These are phyloP conservation scores for Cucumis melo DNA, from an alignment of 306 rosid species.

Conservation along the genomic window DNA sequence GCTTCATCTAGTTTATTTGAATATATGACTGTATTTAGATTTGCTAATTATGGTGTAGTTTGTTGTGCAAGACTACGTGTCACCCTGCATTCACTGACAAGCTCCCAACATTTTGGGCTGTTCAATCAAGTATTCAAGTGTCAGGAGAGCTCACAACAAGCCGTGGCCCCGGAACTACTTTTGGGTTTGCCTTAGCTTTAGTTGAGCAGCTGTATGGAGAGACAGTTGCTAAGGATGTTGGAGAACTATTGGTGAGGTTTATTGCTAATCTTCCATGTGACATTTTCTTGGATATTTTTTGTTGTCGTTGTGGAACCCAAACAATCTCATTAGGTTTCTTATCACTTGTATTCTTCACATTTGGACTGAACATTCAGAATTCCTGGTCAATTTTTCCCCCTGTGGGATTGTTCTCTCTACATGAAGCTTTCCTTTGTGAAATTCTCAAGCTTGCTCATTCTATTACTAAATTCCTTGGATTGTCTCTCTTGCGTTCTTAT, in stretches of 20 bases:
- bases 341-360: neutral
- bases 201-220: slow-evolving; percentile 77
- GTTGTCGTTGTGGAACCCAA: neutral
- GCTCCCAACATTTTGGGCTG: slow-evolving; percentile 96
- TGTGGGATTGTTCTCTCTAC: neutral
- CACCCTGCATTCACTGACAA: slow-evolving; percentile 88
- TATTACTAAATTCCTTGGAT: slow-evolving; percentile 9
- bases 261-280: neutral
- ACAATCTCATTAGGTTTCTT: neutral
- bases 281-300: neutral
- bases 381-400: neutral
- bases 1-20: neutral
- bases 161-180: slow-evolving; percentile 89
- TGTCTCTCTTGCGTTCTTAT: slow-evolving; percentile 13
- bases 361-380: neutral
- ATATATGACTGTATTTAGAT: slow-evolving; percentile 10
- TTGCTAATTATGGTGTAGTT: slow-evolving; percentile 40
- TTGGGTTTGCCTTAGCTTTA: slow-evolving; percentile 66
- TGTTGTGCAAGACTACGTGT: slow-evolving; percentile 61
- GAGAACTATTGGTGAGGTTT: slow-evolving; percentile 49
- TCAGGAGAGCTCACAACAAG: slow-evolving; percentile 82
- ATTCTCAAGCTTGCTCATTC: neutral
- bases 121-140: slow-evolving; percentile 73
- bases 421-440: neutral
- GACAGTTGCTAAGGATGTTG: slow-evolving; percentile 57